Conservation (phyloP, 2,329 filamentous ascomycete species). For the Alternaria hordeiaustralica region DNA sequence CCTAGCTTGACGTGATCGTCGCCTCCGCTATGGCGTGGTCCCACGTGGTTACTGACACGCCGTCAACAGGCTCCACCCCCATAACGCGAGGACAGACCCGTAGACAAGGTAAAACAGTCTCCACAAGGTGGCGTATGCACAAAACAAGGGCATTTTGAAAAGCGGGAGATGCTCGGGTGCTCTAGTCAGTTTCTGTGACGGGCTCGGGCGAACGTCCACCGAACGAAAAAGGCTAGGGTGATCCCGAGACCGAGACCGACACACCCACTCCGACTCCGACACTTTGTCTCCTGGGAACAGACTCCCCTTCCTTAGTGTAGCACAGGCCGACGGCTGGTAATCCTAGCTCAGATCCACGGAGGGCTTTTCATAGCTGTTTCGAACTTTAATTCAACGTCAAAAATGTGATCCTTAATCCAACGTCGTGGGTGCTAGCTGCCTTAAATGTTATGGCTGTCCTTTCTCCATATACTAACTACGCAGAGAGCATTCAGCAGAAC, state of each 20-base stretch:
- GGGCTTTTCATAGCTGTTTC: background rate
- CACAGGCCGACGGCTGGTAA: conserved; percentile 5
- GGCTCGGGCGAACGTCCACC: conserved; percentile 6
- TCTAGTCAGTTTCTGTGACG: conserved; percentile 5
- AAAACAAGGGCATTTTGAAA: conserved; percentile 4
- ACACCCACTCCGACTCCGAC: background rate
- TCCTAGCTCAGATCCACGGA: conserved; percentile 2
- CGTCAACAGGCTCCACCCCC: conserved; percentile 1
- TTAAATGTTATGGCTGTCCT: background rate
- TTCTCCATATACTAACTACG: background rate
- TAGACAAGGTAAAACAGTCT: conserved; percentile 2
- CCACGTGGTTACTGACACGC: conserved; percentile 7
- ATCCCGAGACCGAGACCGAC: background rate
- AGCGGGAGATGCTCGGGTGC: conserved; percentile 1
- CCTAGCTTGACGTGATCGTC: background rate
- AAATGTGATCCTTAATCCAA: background rate
- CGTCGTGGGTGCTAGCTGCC: background rate
- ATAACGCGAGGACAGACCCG: background rate
- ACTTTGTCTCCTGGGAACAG: background rate
- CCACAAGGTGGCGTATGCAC: conserved; percentile 7
- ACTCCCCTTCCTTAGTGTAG: conserved; percentile 2
- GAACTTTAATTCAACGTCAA: background rate
- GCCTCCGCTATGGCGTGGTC: conserved; percentile 3
- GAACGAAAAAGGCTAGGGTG: conserved; percentile 7
- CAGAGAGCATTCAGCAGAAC: background rate